Evolutionary conservation across 768 basidiomycete genomes (phyloP).

Genomic region (Pleurotus tuber-regium): DNA sequence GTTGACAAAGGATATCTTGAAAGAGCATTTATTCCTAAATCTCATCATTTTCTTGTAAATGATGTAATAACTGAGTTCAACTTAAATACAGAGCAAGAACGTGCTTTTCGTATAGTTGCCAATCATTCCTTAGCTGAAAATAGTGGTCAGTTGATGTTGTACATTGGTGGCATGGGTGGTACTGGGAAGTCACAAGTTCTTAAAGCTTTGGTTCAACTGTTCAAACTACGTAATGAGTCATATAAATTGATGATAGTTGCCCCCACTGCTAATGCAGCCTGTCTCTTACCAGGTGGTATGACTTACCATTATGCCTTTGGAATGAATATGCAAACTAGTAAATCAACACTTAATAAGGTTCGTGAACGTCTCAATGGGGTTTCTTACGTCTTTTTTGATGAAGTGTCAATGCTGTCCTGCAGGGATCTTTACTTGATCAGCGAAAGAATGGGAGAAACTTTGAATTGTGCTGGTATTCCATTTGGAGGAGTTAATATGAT

Average conservation of each 20-base stretch:
- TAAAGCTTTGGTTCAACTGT: constrained; percentile 21
- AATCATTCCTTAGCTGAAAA: constrained; percentile 18
- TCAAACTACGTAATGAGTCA: constrained; percentile 21
- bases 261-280: constrained; percentile 25
- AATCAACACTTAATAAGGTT: constrained; percentile 6
- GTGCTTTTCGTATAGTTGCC: constrained; percentile 28
- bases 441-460: constrained; percentile 20
- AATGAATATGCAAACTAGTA: background rate
- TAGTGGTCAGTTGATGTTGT: constrained; percentile 26
- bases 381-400: constrained; percentile 38
- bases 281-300: constrained; percentile 18
- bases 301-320: constrained; percentile 23
- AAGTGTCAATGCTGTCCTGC: constrained; percentile 40
- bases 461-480: constrained; percentile 15
- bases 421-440: constrained; percentile 29
- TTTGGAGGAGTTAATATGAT: constrained; percentile 32
- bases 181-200: constrained; percentile 33
- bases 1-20: constrained; percentile 2
- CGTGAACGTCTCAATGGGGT: constrained; percentile 21
- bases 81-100: constrained; percentile 27
- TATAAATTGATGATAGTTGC: constrained; percentile 24
- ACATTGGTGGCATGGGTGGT: constrained; percentile 31
- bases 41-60: background rate
- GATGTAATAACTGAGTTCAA: constrained; percentile 3
- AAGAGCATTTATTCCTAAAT: background rate